Conservation (phyloP, 805 yeast genomes). For the Kurtzmaniella cleridarum region DNA sequence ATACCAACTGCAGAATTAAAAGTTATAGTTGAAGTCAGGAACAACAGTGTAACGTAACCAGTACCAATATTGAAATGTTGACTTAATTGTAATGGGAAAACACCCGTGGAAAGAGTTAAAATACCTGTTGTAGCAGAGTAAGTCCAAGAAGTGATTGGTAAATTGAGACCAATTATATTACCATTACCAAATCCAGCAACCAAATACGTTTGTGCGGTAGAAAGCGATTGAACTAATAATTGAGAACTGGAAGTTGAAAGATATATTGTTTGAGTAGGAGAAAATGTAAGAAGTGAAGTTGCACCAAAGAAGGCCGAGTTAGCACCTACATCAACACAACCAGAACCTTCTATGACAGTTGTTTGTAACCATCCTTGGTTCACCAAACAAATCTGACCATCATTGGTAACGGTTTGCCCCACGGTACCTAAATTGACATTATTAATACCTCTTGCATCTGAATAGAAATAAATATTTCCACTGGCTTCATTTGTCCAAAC, state of each 20-base stretch:
- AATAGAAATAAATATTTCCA: constrained; percentile 11
- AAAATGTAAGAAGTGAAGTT: constrained; percentile 11
- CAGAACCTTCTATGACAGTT: constrained; percentile 17
- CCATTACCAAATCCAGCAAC: constrained; percentile 23
- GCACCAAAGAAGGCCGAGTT: constrained; percentile 12
- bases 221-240: constrained; percentile 10
- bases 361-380: constrained; percentile 17
- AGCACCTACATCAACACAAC: constrained; percentile 17
- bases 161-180: constrained; percentile 10
- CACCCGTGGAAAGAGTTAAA: constrained; percentile 10
- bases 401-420: constrained; percentile 12
- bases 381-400: constrained; percentile 22
- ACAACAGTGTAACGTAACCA: constrained; percentile 11
- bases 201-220: constrained; percentile 11
- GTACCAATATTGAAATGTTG: constrained; percentile 16
- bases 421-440: constrained; percentile 6
- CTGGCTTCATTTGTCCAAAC: constrained; percentile 9
- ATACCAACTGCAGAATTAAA: too few species aligned
- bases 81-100: too few species aligned
- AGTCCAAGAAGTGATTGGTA: constrained; percentile 1
- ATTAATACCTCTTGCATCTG: constrained; percentile 6
- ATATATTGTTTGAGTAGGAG: constrained; percentile 12
- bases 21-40: too few species aligned
- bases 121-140: constrained; percentile 13
- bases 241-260: constrained; percentile 13